A percentile compares a stretch with the other conserved stretches of the same genome.
Evolutionary conservation across 2,329 filamentous ascomycete genomes (phyloP).

Genomic region (Fusarium sp.): DNA sequence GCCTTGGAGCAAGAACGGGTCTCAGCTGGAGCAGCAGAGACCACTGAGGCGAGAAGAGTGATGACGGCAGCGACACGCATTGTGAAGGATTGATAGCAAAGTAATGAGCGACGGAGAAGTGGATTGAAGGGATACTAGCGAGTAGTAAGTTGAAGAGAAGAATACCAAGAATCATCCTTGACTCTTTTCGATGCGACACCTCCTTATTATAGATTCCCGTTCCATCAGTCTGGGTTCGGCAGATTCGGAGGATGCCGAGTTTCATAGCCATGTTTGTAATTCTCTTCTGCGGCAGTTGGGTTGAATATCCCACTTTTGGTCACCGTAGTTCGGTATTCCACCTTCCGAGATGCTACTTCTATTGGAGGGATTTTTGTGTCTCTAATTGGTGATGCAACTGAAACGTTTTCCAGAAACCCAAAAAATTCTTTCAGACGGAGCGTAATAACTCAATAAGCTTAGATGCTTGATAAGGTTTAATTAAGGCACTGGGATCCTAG

Average conservation of each 20-base stretch:
- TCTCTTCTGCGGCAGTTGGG: constrained; percentile 17
- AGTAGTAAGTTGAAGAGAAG: constrained; percentile 30
- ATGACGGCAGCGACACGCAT: constrained; percentile 37
- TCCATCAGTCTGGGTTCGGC: constrained; percentile 2
- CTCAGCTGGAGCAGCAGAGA: constrained; percentile 31
- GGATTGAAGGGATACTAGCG: constrained; percentile 41
- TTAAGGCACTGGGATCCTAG: constrained; percentile 26
- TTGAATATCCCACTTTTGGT: constrained; percentile 14
- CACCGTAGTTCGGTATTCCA: not conserved
- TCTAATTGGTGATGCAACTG: constrained; percentile 8
- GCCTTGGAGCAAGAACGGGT: constrained; percentile 5
- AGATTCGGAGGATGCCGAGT: constrained; percentile 29
- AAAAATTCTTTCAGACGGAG: constrained; percentile 11
- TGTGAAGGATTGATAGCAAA: constrained; percentile 11
- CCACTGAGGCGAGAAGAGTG: constrained; percentile 33
- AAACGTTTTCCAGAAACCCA: constrained; percentile 38
- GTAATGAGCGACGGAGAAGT: constrained; percentile 21
- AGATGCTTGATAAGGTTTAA: constrained; percentile 34
- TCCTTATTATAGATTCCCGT: constrained; percentile 4
- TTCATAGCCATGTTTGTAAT: constrained; percentile 10
- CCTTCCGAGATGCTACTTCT: not conserved
- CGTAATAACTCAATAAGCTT: not conserved
- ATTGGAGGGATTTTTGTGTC: constrained; percentile 37
- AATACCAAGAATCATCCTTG: not conserved
- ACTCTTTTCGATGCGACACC: not conserved